These are phyloP conservation scores for Arabis hirsuta DNA, from an alignment of 345 rosid species.

Conservation along the genomic window DNA sequence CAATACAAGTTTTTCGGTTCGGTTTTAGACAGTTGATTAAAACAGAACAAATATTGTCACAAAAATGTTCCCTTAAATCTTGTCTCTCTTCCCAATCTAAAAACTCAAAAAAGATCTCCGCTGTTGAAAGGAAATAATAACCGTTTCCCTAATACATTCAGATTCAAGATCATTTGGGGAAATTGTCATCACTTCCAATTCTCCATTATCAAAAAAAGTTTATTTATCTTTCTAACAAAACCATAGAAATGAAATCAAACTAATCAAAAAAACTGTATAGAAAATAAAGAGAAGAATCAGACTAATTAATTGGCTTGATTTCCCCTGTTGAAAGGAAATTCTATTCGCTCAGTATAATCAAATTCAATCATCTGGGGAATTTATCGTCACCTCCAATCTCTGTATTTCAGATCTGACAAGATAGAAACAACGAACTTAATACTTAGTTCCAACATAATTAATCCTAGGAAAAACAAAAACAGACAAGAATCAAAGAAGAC, in stretches of 20 bases:
- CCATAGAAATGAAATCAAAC: not conserved
- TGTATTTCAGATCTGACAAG: too few relatives aligned
- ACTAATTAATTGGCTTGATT: slow-evolving; percentile 36
- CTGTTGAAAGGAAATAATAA: slow-evolving; percentile 29
- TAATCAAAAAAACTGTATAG: not conserved
- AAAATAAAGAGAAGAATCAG: slow-evolving; percentile 32
- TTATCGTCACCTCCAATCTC: slow-evolving; percentile 43
- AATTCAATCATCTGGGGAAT: slow-evolving; percentile 47
- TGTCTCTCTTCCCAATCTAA: too few relatives aligned
- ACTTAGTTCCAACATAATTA: not conserved
- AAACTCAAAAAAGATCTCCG: slow-evolving; percentile 8
- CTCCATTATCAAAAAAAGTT: not conserved
- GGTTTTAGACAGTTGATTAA: too few relatives aligned
- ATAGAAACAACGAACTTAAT: too few relatives aligned
- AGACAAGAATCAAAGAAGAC: not conserved
- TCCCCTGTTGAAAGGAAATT: slow-evolving; percentile 26
- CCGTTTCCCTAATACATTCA: slow-evolving; percentile 38
- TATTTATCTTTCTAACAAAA: not conserved
- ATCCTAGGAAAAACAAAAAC: not conserved
- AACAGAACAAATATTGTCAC: too few relatives aligned
- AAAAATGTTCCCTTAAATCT: too few relatives aligned
- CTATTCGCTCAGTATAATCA: slow-evolving; percentile 44
- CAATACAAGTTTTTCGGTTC: too few relatives aligned
- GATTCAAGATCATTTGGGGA: slow-evolving; percentile 46
- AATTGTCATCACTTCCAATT: slow-evolving; percentile 45